A percentile compares a stretch with the other conserved stretches of the same genome.
Conservation (phyloP, 2,329 filamentous ascomycete genomes). For the Metarhizium robertsii region DNA sequence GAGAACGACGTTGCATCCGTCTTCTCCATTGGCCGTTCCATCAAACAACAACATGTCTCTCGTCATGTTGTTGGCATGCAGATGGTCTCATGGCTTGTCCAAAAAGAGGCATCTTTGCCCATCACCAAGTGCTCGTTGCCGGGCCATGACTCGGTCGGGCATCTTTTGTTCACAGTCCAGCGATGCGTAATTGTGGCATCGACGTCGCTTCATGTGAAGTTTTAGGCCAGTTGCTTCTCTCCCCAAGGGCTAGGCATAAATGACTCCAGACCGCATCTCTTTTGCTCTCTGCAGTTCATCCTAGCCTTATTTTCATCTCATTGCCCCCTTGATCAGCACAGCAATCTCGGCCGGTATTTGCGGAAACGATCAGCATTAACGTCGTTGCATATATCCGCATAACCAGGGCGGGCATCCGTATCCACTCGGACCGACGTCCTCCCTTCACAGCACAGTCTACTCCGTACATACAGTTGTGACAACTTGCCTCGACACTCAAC, state of each 20-base stretch:
- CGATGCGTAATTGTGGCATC: no score
- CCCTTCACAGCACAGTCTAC: background rate
- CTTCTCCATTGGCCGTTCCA: background rate
- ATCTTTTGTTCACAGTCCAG: no score
- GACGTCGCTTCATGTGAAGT: no score
- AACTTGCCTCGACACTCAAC: no score
- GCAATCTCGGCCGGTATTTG: background rate
- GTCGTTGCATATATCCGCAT: background rate
- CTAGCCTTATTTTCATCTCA: background rate
- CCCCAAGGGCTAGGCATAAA: no score
- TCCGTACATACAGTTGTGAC: no score
- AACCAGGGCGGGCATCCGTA: background rate
- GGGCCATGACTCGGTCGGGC: background rate
- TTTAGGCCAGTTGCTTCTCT: no score
- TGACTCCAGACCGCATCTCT: no score
- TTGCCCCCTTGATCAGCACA: background rate
- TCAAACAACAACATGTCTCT: background rate
- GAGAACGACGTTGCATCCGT: slow-evolving; percentile 12
- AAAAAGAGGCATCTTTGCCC: slow-evolving; percentile 2
- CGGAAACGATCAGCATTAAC: background rate
- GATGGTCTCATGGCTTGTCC: background rate
- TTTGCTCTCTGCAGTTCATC: no score
- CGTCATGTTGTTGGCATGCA: background rate
- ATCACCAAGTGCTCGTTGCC: background rate
- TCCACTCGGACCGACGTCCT: background rate